Evolutionary conservation across 768 basidiomycete genomes (phyloP).

Genomic region (Rhizopogon rudus): DNA sequence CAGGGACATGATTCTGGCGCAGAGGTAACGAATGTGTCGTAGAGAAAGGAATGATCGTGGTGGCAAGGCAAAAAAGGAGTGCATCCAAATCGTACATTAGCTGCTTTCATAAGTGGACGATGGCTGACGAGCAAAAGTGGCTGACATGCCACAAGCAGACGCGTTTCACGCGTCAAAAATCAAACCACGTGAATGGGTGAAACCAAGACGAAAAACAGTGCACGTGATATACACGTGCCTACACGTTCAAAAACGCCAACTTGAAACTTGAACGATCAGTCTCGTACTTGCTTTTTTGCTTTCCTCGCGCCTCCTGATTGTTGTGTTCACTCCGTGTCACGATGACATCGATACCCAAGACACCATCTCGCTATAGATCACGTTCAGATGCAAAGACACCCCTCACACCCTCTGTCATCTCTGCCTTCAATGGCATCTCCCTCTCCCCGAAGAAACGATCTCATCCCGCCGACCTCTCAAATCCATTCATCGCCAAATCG

Average conservation of each 20-base stretch:
- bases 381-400: slow-evolving; percentile 48
- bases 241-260: slow-evolving; percentile 3
- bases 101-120: too few species aligned
- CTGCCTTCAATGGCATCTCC: slow-evolving; percentile 35
- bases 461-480: slow-evolving; percentile 45
- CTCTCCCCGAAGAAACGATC: slow-evolving; percentile 27
- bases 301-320: not conserved
- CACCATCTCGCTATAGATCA: slow-evolving; percentile 41
- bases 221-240: slow-evolving; percentile 16
- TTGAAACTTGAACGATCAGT: not conserved
- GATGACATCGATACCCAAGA: slow-evolving; percentile 33
- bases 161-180: not conserved
- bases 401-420: slow-evolving; percentile 38
- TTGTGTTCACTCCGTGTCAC: not conserved
- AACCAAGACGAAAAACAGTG: not conserved
- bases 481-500: slow-evolving; percentile 57
- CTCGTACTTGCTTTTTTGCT: too few species aligned
- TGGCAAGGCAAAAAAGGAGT: not conserved
- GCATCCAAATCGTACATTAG: not conserved
- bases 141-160: slow-evolving; percentile 14
- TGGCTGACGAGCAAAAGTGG: not conserved
- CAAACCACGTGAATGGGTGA: not conserved
- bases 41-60: not conserved
- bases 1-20: not conserved
- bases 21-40: slow-evolving; percentile 1